These are phyloP conservation scores for Suillus hirtellus DNA, from an alignment of 768 basidiomycete species.

Conservation along the genomic window DNA sequence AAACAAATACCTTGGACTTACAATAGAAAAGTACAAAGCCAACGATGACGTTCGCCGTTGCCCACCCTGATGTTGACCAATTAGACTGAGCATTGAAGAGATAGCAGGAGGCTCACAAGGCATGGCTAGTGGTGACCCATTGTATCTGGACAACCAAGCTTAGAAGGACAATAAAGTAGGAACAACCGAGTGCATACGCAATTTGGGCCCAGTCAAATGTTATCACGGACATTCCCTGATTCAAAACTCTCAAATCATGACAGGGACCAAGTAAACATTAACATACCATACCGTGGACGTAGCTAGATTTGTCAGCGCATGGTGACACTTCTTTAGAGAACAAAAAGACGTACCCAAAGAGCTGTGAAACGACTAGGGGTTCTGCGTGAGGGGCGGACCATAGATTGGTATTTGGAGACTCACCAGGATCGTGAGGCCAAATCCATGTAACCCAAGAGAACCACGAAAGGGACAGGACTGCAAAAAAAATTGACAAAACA, in stretches of 20 bases:
- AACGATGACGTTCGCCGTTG: constrained; percentile 66
- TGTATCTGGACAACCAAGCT: constrained; percentile 21
- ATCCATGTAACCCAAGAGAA: constrained; percentile 65
- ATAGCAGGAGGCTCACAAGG: constrained; percentile 44
- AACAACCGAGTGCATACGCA: constrained; percentile 29
- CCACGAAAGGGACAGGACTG: constrained; percentile 50
- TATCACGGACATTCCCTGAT: constrained; percentile 63
- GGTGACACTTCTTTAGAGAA: background rate
- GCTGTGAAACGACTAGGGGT: constrained; percentile 41
- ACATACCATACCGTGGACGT: constrained; percentile 47
- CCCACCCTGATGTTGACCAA: constrained; percentile 55
- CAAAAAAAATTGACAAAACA: constrained; percentile 17
- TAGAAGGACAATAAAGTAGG: background rate
- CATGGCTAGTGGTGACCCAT: constrained; percentile 59
- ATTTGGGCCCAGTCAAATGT: constrained; percentile 85
- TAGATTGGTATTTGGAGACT: constrained; percentile 24
- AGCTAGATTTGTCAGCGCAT: constrained; percentile 19
- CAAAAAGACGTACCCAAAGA: constrained; percentile 42
- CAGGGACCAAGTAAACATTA: background rate
- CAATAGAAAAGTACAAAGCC: constrained; percentile 77
- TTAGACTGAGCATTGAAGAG: background rate
- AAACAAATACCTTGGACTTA: constrained; percentile 21
- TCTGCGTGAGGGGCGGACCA: constrained; percentile 22
- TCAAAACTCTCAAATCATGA: background rate
- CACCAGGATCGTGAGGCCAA: constrained; percentile 47